Percentiles rank a stretch among this genome's conserved stretches.
Evolutionary conservation across 164 flowering plant species (phyloP).

Genomic region (Echeveria elegans): DNA sequence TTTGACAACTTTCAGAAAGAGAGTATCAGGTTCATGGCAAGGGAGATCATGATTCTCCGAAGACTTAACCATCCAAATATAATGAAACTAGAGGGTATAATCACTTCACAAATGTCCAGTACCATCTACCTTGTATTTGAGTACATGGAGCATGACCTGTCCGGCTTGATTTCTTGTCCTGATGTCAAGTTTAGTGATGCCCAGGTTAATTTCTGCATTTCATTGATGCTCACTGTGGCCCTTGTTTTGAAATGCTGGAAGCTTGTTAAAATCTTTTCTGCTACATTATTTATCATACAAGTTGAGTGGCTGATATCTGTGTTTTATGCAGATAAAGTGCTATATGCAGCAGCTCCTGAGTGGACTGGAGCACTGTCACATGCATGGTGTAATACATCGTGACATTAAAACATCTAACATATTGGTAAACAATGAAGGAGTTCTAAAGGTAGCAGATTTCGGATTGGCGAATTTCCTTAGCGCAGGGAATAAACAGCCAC

Average conservation of each 20-base stretch:
- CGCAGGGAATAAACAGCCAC: slow-evolving; percentile 51
- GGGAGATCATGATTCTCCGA: slow-evolving; percentile 79
- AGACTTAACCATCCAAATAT: slow-evolving; percentile 83
- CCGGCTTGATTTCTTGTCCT: slow-evolving; percentile 65
- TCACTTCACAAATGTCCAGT: slow-evolving; percentile 63
- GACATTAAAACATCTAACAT: slow-evolving; percentile 90
- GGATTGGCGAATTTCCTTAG: slow-evolving; percentile 53
- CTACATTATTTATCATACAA: background rate
- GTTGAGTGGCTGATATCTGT: background rate
- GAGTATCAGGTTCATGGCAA: slow-evolving; percentile 91
- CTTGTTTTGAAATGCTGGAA: too few species aligned
- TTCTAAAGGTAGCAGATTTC: slow-evolving; percentile 3
- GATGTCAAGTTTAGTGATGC: slow-evolving; percentile 68
- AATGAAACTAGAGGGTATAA: slow-evolving; percentile 73
- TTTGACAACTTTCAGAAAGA: slow-evolving; percentile 84
- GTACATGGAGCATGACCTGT: slow-evolving; percentile 94
- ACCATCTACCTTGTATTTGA: slow-evolving; percentile 89
- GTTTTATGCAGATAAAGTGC: slow-evolving; percentile 47
- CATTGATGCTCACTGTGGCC: background rate
- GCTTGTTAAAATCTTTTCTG: background rate
- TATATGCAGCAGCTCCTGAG: slow-evolving; percentile 67
- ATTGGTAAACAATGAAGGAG: slow-evolving; percentile 36
- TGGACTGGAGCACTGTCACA: slow-evolving; percentile 87
- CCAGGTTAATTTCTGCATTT: slow-evolving; percentile 45
- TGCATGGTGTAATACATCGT: slow-evolving; percentile 74